These are phyloP conservation scores for Penstemon barbatus DNA, from an alignment of 257 asterid species.

Conservation along the genomic window DNA sequence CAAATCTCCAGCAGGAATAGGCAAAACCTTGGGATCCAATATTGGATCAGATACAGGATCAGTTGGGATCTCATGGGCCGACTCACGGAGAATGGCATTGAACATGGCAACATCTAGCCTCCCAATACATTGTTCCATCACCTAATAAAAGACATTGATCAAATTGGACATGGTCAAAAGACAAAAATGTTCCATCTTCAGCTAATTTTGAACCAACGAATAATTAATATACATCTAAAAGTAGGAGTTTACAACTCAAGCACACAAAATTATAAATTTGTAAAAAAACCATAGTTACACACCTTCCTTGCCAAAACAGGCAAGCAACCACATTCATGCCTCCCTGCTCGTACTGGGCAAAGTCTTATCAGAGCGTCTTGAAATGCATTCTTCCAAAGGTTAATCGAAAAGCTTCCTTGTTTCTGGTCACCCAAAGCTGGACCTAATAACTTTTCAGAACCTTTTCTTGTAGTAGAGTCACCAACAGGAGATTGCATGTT, in stretches of 20 bases:
- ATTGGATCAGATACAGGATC: slow-evolving; percentile 99
- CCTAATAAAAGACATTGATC: slow-evolving; percentile 42
- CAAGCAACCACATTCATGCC: slow-evolving; percentile 96
- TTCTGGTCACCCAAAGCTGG: slow-evolving; percentile 77
- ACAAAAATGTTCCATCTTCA: background rate
- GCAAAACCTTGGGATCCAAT: slow-evolving; percentile 89
- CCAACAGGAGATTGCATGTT: slow-evolving; percentile 78
- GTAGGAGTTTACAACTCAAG: background rate
- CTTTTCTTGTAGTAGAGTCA: slow-evolving; percentile 41
- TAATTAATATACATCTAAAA: slow-evolving; percentile 1
- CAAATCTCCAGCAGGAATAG: slow-evolving; percentile 96
- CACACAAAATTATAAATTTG: too few relatives aligned
- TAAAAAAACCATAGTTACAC: slow-evolving; percentile 19
- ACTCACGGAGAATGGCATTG: slow-evolving; percentile 96
- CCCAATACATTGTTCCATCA: slow-evolving; percentile 83
- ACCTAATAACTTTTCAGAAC: slow-evolving; percentile 51
- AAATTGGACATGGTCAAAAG: slow-evolving; percentile 26
- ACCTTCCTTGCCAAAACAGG: slow-evolving; percentile 90
- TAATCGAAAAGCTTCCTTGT: slow-evolving; percentile 77
- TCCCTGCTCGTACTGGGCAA: slow-evolving; percentile 92
- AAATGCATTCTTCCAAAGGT: slow-evolving; percentile 83
- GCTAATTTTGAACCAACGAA: background rate
- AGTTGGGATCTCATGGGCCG: slow-evolving; percentile 94
- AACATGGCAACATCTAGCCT: slow-evolving; percentile 96
- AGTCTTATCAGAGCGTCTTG: slow-evolving; percentile 77